Evolutionary conservation across 75 land plant species (phyloP).

Genomic region (Ceratopteris richardii): DNA sequence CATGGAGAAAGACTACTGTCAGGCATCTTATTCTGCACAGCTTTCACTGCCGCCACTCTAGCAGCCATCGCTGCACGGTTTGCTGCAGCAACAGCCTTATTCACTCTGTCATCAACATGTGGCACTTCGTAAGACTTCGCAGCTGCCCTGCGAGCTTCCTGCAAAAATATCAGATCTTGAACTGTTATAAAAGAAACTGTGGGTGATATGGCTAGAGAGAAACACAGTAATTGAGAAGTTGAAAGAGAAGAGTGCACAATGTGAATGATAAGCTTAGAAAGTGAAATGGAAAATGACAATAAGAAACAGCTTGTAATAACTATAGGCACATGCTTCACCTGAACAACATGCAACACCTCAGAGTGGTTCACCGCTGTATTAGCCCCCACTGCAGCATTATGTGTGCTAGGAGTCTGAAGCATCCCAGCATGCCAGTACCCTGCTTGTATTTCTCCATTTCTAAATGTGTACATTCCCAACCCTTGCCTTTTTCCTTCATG

Average conservation of each 20-base stretch:
- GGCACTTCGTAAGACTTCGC: conserved; percentile 59
- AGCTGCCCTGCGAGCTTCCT: conserved; percentile 90
- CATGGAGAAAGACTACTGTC: conserved; percentile 1
- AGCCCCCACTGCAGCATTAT: conserved; percentile 29
- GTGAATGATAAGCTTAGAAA: no score
- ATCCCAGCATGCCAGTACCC: conserved; percentile 71
- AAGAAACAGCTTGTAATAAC: no score
- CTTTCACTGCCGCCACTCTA: conserved; percentile 91
- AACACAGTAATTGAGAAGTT: not conserved
- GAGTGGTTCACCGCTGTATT: conserved; percentile 52
- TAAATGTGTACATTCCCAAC: conserved; percentile 83
- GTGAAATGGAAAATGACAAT: no score
- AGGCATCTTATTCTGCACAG: conserved; percentile 55
- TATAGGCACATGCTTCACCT: conserved; percentile 28
- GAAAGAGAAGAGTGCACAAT: no score
- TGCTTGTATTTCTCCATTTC: conserved; percentile 66
- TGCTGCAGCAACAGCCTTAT: conserved; percentile 70
- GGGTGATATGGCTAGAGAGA: no score
- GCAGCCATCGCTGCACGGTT: conserved; percentile 94
- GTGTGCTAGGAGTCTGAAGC: conserved; percentile 39
- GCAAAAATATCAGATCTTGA: conserved; percentile 1
- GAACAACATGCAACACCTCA: conserved; percentile 61
- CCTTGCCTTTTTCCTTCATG: conserved; percentile 89
- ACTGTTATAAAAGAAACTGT: no score
- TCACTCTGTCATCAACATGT: conserved; percentile 86